Base-by-base conservation (phyloP, 1,284 basidiomycete genomes). In the Ceraceosorus bombacis region DNA sequence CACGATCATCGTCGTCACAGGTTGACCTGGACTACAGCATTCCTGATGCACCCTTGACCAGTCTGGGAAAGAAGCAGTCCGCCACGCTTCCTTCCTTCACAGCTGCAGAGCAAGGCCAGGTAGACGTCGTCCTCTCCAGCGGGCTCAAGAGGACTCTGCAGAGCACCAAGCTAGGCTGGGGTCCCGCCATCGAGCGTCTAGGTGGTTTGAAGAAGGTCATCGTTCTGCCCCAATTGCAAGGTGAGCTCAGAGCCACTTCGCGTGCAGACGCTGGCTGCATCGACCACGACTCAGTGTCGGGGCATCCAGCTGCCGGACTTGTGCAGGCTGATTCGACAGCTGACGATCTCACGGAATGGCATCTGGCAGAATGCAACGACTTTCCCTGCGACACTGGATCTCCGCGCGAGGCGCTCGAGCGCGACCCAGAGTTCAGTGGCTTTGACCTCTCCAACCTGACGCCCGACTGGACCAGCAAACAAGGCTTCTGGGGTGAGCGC, bases 371-470 rank as follows among this genome's bases (percentile, higher is more conserved):
- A 50, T 76, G 72, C 62, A 77, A 72, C 60, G 71, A 55, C 37
- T 67, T 67, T 51, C 76, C 74, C 4, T 76, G 74, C 59, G 76
- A 77, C 58, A 77, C 74, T 5, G 76, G 76, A 39, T 76, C 74
- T 5, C 50, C 63, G 6, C 68, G 65, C 46, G 65, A 64, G 43
- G 65, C 66, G 41, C 69, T 77, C 50, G 73, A 76, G 53, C 52
- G 56, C 9, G 65, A 71, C 17, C 64, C 69, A 9, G 72, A 76
- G 58, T 70, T 76, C 40, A 58, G 61, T 6, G 66, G 65, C 50
- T 72, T 75, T 51, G 68, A 77, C 62, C 57, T 77, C 37, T 64
- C 64, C n/a, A 56, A 54, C n/a, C 69, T 77, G 43, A 71, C 72
- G 6, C 68, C 70, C 1, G 76, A 76, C 57, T 77, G 76, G 76